Base-by-base conservation (phyloP, 345 rosid genomes). In the Syzygium aqueum region DNA sequence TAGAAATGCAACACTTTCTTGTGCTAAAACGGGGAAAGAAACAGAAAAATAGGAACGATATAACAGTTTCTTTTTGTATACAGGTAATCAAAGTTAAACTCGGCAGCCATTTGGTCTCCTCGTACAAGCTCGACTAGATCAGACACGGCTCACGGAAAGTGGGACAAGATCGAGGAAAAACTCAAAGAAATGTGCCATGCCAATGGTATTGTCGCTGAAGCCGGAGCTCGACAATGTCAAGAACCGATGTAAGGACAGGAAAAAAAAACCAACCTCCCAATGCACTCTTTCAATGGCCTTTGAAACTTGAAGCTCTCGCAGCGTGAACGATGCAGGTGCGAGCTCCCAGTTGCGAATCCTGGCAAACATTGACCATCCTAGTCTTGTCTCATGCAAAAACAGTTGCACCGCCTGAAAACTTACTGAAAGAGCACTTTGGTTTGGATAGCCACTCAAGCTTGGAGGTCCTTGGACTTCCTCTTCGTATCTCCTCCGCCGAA, bases 401-500 rank as follows among this genome's bases (percentile, higher is more conserved):
- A 17, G 80, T 21, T 33, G 5, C 46, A 33, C 25, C 80, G 9
- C 46, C 80, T 33, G 22, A 19, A 33, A 67, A 67, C 46, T 33
- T 33, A 46, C 80, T 33, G 13, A 67, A 33, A 33, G 25, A 67
- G 80, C 37, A 30, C 73, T 61, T 61, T 30, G 10, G 73, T n/a
- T 61, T 67, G 80, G 80, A 67, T 46, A 17, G 80, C 80, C 80
- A 67, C 1, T 67, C 80, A 67, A 67, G 33, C 23, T 8, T 0
- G 25, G 80, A 67, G 46, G 23, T 12, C 30, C 49, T 54, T 40
- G 27, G 87, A 65, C 67, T 86, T 87, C 51, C 84, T 84, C 51
- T 56, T 84, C 23, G 16, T 22, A 53, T 51, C 82, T 40, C 86
- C 84, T 85, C 94, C 87, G 46, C 89, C 88, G 85, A 97, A 94